Evolutionary conservation across 805 yeast species (phyloP).

Genomic region (Pichia scutulata): DNA sequence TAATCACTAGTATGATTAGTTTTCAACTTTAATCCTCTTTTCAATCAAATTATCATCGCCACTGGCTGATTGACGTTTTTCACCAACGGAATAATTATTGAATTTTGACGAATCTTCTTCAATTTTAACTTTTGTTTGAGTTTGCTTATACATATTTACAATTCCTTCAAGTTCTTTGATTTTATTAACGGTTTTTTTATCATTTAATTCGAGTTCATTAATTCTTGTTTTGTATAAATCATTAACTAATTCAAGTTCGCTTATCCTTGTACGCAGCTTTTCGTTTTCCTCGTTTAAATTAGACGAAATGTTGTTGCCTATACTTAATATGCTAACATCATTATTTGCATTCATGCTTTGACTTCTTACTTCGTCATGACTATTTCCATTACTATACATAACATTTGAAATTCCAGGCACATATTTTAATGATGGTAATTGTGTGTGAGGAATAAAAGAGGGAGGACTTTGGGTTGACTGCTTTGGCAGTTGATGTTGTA

Average conservation of each 20-base stretch:
- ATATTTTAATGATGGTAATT: constrained; percentile 10
- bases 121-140: neutral
- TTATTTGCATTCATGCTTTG: neutral
- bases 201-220: constrained; percentile 69
- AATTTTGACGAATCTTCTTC: neutral
- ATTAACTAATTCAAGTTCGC: constrained; percentile 84
- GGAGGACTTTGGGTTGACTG: neutral
- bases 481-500: constrained; percentile 12
- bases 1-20: neutral
- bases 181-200: constrained; percentile 18
- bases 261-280: constrained; percentile 63
- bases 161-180: constrained; percentile 1
- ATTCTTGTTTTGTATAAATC: constrained; percentile 81
- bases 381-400: neutral
- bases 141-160: neutral
- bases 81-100: neutral
- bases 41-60: neutral
- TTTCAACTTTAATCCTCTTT: constrained; percentile 6
- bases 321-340: neutral
- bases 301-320: neutral
- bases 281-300: constrained; percentile 12
- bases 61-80: neutral
- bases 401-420: constrained; percentile 10
- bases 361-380: neutral
- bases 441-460: neutral